Evolutionary conservation across 345 rosid genomes (phyloP).

Genomic region (Hibiscus syriacus): DNA sequence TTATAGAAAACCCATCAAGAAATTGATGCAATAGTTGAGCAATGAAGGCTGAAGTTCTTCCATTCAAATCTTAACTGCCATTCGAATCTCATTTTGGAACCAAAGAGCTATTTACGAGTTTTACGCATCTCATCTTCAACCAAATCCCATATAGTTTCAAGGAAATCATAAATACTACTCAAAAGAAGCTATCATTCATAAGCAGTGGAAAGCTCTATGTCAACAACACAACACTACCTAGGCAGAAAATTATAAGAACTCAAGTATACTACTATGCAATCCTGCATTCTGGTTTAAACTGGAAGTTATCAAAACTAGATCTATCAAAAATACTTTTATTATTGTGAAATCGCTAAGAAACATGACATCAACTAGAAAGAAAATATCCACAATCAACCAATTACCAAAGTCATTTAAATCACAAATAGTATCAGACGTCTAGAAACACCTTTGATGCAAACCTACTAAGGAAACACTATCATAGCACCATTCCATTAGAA

Average conservation of each 20-base stretch:
- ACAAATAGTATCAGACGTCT: neutral
- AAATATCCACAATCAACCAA: neutral
- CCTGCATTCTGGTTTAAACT: neutral
- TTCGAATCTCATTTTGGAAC: neutral
- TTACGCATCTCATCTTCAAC: no score
- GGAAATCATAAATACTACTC: no score
- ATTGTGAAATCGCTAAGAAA: neutral
- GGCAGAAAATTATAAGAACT: no score
- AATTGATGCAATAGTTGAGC: neutral
- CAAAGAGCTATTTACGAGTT: slow-evolving; percentile 4
- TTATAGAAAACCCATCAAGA: neutral
- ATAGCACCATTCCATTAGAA: neutral
- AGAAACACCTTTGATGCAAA: neutral
- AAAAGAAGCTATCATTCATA: no score
- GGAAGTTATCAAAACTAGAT: neutral
- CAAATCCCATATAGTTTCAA: no score
- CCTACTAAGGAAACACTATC: neutral
- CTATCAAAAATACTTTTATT: neutral
- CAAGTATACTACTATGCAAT: neutral
- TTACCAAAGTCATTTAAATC: neutral
- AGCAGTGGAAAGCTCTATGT: no score
- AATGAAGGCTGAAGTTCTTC: neutral
- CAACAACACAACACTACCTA: no score
- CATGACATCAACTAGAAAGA: neutral
- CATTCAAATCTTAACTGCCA: neutral